phyloP scores from a whole-genome alignment of 441 rosid species.

The Erodium trifolium region DNA sequence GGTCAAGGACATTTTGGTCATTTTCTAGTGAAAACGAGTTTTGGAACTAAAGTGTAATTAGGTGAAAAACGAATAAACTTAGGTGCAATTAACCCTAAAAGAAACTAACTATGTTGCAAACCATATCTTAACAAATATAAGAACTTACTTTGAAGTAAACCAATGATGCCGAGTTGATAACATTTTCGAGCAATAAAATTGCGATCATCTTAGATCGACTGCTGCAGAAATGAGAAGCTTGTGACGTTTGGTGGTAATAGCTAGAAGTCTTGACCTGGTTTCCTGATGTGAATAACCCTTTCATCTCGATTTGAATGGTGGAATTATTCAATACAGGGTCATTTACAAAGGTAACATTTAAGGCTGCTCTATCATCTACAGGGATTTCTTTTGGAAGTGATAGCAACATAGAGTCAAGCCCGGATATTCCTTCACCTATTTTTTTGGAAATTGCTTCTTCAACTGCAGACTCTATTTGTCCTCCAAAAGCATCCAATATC shows the following conservation, averaged over 20 bases:
- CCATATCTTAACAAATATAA: neutral
- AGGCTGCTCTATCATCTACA: slow-evolving; percentile 40
- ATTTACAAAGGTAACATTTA: slow-evolving; percentile 55
- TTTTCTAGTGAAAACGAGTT: too few relatives aligned
- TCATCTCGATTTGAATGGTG: slow-evolving; percentile 43
- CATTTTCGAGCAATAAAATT: slow-evolving; percentile 47
- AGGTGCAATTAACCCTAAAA: too few relatives aligned
- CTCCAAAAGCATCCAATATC: slow-evolving; percentile 56
- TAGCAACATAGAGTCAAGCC: slow-evolving; percentile 52
- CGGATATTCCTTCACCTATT: slow-evolving; percentile 45
- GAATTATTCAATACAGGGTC: slow-evolving; percentile 46
- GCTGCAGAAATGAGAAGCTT: slow-evolving; percentile 22
- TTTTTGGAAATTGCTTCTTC: slow-evolving; percentile 45
- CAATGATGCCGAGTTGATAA: slow-evolving; percentile 49
- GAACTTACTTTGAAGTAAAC: slow-evolving; percentile 68
- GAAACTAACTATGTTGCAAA: neutral
- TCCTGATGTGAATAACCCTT: slow-evolving; percentile 45
- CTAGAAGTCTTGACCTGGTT: slow-evolving; percentile 22
- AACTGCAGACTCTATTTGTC: slow-evolving; percentile 44
- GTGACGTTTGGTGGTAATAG: slow-evolving; percentile 18
- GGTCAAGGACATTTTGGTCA: too few relatives aligned
- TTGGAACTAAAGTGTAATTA: too few relatives aligned
- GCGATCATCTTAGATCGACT: slow-evolving; percentile 43
- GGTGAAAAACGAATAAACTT: too few relatives aligned
- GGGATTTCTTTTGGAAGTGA: slow-evolving; percentile 54